Conservation (phyloP, 495 filamentous ascomycete species). For the Tuber aestivum region DNA sequence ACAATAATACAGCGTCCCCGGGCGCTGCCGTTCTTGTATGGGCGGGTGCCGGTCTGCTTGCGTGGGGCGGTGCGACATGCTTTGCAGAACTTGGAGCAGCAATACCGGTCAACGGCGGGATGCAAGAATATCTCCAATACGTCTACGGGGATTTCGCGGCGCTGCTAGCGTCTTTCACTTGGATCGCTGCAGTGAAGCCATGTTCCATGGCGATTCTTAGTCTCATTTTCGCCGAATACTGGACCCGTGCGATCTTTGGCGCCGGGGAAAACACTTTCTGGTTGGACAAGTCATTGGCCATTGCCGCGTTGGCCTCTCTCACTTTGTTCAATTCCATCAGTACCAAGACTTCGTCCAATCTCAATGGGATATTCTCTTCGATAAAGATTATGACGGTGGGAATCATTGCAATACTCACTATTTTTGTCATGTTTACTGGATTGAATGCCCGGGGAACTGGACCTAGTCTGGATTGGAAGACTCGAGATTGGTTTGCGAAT, state of each 20-base stretch:
- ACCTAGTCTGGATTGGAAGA: slow-evolving; percentile 52
- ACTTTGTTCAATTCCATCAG: slow-evolving; percentile 53
- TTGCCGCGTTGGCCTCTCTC: slow-evolving; percentile 48
- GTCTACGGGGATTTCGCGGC: slow-evolving; percentile 54
- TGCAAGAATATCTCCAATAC: slow-evolving; percentile 54
- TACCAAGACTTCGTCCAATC: slow-evolving; percentile 51
- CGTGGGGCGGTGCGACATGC: slow-evolving; percentile 53
- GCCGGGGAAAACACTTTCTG: slow-evolving; percentile 33
- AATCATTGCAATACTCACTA: background rate
- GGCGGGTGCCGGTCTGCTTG: slow-evolving; percentile 52
- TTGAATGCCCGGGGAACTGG: slow-evolving; percentile 42
- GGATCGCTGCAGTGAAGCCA: slow-evolving; percentile 56
- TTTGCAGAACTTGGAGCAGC: slow-evolving; percentile 54
- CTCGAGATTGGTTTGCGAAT: slow-evolving; percentile 49
- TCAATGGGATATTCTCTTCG: slow-evolving; percentile 53
- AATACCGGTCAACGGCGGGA: slow-evolving; percentile 51
- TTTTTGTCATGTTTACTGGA: background rate
- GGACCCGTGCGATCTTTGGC: background rate
- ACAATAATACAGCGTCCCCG: slow-evolving; percentile 54
- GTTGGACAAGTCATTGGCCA: slow-evolving; percentile 33
- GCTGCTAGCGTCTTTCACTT: slow-evolving; percentile 55
- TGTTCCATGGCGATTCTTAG: slow-evolving; percentile 54
- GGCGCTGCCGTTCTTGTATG: slow-evolving; percentile 51
- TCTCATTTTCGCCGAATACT: slow-evolving; percentile 55
- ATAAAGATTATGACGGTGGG: slow-evolving; percentile 45